phyloP scores from a whole-genome alignment of 306 rosid species.

The Vicia villosa region DNA sequence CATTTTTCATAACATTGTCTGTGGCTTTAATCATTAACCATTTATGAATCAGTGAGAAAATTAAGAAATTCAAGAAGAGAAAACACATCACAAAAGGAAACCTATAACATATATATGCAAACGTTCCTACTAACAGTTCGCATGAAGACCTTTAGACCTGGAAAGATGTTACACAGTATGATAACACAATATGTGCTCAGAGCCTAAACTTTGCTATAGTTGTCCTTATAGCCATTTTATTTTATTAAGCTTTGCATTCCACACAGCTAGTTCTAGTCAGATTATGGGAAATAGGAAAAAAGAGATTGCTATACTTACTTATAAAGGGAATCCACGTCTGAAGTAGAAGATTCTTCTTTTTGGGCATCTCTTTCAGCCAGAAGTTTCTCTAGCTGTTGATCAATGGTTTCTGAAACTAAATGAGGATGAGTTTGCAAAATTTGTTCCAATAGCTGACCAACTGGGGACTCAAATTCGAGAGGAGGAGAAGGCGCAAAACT shows the following conservation, averaged over 20 bases:
- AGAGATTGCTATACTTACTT: slow-evolving; percentile 54
- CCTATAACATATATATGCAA: neutral
- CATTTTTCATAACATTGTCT: neutral
- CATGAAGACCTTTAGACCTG: neutral
- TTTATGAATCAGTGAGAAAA: neutral
- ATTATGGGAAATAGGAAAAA: slow-evolving; percentile 2
- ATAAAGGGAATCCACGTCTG: slow-evolving; percentile 59
- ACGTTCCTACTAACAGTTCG: slow-evolving; percentile 4
- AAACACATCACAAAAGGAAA: neutral
- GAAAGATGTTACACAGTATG: slow-evolving; percentile 3
- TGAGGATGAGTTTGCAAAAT: slow-evolving; percentile 87
- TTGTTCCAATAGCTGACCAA: slow-evolving; percentile 89
- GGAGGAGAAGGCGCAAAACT: slow-evolving; percentile 68
- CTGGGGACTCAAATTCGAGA: slow-evolving; percentile 75
- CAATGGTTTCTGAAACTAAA: slow-evolving; percentile 78
- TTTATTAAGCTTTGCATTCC: slow-evolving; percentile 26
- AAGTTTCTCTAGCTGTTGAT: slow-evolving; percentile 94
- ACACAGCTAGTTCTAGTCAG: slow-evolving; percentile 18
- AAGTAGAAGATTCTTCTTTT: slow-evolving; percentile 47
- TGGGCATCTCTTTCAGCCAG: slow-evolving; percentile 59
- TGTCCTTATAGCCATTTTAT: slow-evolving; percentile 17
- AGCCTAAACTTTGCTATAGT: neutral
- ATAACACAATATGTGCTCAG: neutral
- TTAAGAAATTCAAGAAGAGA: neutral
- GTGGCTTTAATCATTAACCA: slow-evolving; percentile 12